A percentile compares a stretch with the other conserved stretches of the same genome.
phyloP scores from a whole-genome alignment of 1,284 basidiomycete genomes.

The Mycosarcoma mackinlayi region DNA sequence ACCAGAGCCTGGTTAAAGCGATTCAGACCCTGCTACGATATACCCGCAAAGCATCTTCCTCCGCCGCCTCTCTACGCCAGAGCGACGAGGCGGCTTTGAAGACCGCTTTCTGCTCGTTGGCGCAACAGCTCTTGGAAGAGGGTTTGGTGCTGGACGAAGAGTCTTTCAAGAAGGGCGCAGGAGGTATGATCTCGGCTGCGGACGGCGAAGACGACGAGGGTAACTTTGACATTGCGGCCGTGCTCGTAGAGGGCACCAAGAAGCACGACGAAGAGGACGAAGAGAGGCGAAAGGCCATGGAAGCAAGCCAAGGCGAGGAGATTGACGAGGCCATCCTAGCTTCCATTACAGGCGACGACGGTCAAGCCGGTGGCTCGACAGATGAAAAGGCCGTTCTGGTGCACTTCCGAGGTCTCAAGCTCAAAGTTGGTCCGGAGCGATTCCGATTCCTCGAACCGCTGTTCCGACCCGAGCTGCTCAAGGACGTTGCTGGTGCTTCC shows the following conservation, averaged over 20 bases:
- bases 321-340: slow-evolving; percentile 44
- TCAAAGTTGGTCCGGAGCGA: slow-evolving; percentile 56
- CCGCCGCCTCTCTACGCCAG: slow-evolving; percentile 15
- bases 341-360: slow-evolving; percentile 46
- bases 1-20: slow-evolving; percentile 54
- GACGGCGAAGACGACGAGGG: slow-evolving; percentile 81
- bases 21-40: slow-evolving; percentile 56
- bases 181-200: slow-evolving; percentile 29
- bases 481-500: slow-evolving; percentile 40
- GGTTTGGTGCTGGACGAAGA: slow-evolving; percentile 50
- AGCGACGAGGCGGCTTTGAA: slow-evolving; percentile 29
- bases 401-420: slow-evolving; percentile 54
- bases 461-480: slow-evolving; percentile 54
- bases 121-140: slow-evolving; percentile 54
- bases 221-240: slow-evolving; percentile 74
- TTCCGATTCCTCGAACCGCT: slow-evolving; percentile 62
- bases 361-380: slow-evolving; percentile 47
- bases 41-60: slow-evolving; percentile 39
- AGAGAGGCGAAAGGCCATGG: slow-evolving; percentile 79
- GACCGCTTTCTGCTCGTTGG: slow-evolving; percentile 45
- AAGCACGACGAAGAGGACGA: slow-evolving; percentile 50
- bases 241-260: slow-evolving; percentile 65
- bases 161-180: slow-evolving; percentile 41
- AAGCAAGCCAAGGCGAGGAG: slow-evolving; percentile 70
- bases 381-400: slow-evolving; percentile 48